Evolutionary conservation across 768 basidiomycete genomes (phyloP), one percentile per base, ranked within the genome.

Genomic region (Phlebiopsis gigantea): DNA sequence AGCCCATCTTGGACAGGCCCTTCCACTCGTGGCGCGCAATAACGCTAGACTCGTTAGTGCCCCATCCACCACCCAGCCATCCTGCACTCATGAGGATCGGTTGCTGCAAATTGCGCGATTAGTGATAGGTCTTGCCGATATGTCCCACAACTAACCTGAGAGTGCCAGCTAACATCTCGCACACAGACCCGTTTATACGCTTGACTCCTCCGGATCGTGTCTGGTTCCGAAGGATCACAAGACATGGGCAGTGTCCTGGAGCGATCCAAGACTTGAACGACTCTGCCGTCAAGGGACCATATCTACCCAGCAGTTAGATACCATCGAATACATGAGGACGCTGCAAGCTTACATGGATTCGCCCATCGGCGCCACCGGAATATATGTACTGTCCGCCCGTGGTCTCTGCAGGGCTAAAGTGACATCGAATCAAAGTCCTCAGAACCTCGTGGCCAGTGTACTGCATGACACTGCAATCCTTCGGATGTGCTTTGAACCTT

Each of bases 1-100:
- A 76, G 0, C 71, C 69, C 73, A 83, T 80, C 71, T 93, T 95
- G 1, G 81, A 79, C 54, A 95, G 73, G 5, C 95, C 94, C 71
- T 95, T 97, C 92, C 94, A 99, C 72, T 98, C 92, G 63, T 99
- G 97, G 62, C 89, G 79, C 5, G 95, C 96, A 22, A 99, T 81
- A 43, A 84, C 79, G 34, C 92, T 93, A 12, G 86, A 84, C 19
- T 78, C 79, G 29, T 77, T 72, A 26, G 51, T 19, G 26, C 62
- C 62, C 65, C 65, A 66, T 8, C 65, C 63, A 39, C 74, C 78
- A 31, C 50, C 50, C 43, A 88, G 85, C 96, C 97, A 98, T 2
- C 84, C 93, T 5, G 90, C 91, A 60, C 89, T 93, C 85, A 99
- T 88, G 46, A 99, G 68, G 21, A 88, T 85, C 39, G 96, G 94